Conservation (phyloP, 2,329 filamentous ascomycete genomes). For the Plectosphaerella sp. region DNA sequence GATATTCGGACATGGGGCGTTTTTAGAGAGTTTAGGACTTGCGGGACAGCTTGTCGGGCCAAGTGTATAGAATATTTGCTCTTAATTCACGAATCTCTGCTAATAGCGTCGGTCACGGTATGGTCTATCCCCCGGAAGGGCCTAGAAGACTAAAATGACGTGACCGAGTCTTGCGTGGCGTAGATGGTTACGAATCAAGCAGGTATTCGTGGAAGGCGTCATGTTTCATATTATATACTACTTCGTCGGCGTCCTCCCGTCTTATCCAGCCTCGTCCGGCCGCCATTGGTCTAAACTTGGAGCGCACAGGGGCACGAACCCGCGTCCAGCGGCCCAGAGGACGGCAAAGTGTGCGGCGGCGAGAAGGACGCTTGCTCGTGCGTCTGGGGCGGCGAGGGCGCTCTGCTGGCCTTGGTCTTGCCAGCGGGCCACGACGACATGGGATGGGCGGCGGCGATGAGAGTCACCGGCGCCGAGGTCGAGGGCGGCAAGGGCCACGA, state of each 20-base stretch:
- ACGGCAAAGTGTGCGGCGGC: conserved; percentile 26
- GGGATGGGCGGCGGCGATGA: neutral
- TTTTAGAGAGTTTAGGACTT: no score
- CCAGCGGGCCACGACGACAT: neutral
- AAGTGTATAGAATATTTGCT: no score
- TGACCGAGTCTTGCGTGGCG: no score
- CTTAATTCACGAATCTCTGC: no score
- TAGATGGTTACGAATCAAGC: no score
- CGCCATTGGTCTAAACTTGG: conserved; percentile 6
- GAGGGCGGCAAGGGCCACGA: conserved; percentile 64
- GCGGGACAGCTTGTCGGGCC: no score
- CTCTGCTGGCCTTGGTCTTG: neutral
- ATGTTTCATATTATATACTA: no score
- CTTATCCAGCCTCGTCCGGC: neutral
- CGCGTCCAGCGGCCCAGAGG: conserved; percentile 27
- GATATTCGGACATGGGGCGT: no score
- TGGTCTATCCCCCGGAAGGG: no score
- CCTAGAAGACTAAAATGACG: no score
- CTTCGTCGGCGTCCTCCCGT: neutral
- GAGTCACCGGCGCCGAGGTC: conserved; percentile 47
- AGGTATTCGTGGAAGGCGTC: no score
- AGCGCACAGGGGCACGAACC: conserved; percentile 26
- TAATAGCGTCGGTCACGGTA: no score
- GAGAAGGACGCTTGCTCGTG: conserved; percentile 24
- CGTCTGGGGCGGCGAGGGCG: conserved; percentile 18